Base-by-base conservation (phyloP, 2,329 filamentous ascomycete species). In the Aspergillus ruber region DNA sequence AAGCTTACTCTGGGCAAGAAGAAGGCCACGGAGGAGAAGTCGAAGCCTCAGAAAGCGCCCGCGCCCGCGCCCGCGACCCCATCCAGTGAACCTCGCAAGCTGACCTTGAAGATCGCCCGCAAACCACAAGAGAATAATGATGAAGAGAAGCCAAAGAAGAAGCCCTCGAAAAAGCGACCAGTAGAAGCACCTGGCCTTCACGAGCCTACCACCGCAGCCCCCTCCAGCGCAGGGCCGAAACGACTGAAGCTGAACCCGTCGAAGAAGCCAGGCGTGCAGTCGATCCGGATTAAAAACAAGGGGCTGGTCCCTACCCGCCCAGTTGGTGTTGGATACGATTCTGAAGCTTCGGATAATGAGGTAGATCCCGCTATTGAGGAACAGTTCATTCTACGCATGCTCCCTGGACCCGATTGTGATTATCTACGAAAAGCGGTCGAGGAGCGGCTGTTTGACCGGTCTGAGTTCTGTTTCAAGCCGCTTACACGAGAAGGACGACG, bases 291-390 rank as follows among this genome's bases (percentile, higher is more conserved):
- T 48, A 85, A 83, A 59, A 74, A 81, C 43, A 82, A 84, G 57
- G 85, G 84, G n/a, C 79, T 82, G 53, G 76, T 81, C 1, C 85
- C 87, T 6, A 74, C 79, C 27, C 80, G 88, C 53, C 83, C 83
- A 4, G 80, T 82, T 1, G 93, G 93, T 44, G 89, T 95, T 47
- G 93, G 91, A 6, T 98, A 97, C 69, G 93, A 98, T 65, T 96
- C 90, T 3, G 93, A 97, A 68, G 89, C 90, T 10, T 93, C 90
- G 47, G 93, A 97, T 62, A 82, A 85, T 12, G 93, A 98, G 67
- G 70, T 75, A 8, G 93, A 98, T 61, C 93, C 93, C 0, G 79
- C 86, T 1, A 88, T 95, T 51, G 91, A 97, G 67, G 86, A 91
- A 61, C 85, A 94, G 54, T 88, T 97, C 56, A 78, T 98, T 7